Evolutionary conservation across 1,284 basidiomycete species (phyloP).

Genomic region (Chiua sp.): DNA sequence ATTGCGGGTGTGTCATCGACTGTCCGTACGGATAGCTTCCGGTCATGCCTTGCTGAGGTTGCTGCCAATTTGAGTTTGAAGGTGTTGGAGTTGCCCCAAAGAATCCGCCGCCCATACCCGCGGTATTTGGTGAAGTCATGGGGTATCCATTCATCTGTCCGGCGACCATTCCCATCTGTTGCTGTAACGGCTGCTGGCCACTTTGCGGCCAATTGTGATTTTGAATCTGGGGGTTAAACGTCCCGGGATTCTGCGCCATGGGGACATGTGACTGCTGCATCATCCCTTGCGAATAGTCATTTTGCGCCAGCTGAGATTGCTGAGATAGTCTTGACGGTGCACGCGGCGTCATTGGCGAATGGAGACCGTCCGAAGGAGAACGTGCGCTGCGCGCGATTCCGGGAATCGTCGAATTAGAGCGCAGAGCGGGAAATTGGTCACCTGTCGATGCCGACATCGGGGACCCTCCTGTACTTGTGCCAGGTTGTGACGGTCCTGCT

Average conservation of each 20-base stretch:
- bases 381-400: slow-evolving; percentile 73
- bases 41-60: slow-evolving; percentile 39
- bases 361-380: slow-evolving; percentile 67
- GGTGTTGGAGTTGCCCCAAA: slow-evolving; percentile 42
- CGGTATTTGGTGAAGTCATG: slow-evolving; percentile 48
- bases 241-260: slow-evolving; percentile 31
- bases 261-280: slow-evolving; percentile 37
- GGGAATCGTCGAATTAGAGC: slow-evolving; percentile 64
- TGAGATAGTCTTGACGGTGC: slow-evolving; percentile 42
- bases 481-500: slow-evolving; percentile 41
- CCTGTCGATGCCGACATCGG: slow-evolving; percentile 34
- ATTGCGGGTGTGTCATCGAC: slow-evolving; percentile 32
- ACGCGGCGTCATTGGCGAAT: slow-evolving; percentile 64
- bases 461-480: slow-evolving; percentile 31
- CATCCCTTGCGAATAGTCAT: slow-evolving; percentile 41
- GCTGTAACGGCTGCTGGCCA: slow-evolving; percentile 43
- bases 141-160: slow-evolving; percentile 45
- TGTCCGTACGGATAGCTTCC: slow-evolving; percentile 40
- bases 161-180: slow-evolving; percentile 37
- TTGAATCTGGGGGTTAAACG: slow-evolving; percentile 36
- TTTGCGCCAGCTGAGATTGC: slow-evolving; percentile 42
- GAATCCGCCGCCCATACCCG: slow-evolving; percentile 39
- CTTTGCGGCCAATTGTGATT: slow-evolving; percentile 38
- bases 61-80: slow-evolving; percentile 38
- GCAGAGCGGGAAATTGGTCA: slow-evolving; percentile 46